Base-by-base conservation (phyloP, 495 filamentous ascomycete genomes). In the Xylaria cubensis region DNA sequence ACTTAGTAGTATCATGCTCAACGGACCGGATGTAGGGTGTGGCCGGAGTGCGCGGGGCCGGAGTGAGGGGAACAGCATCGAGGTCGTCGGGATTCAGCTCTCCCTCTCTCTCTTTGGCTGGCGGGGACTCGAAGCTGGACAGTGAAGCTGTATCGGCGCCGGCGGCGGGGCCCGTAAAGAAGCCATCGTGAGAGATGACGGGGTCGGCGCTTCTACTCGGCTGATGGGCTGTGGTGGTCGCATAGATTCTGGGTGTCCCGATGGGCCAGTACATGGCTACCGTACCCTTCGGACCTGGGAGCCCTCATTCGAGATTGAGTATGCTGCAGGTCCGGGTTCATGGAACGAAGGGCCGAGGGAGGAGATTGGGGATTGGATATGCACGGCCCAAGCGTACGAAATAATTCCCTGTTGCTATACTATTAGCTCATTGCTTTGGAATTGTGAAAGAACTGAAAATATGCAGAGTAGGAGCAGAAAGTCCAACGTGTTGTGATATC, bases 231-330 rank as follows among this genome's bases (percentile, higher is more conserved):
- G 77, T 87, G 81, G 77, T 85, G 69, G 91, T 91, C 80, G 92
- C 92, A 87, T 95, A 97, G 78, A 97, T 92, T 82, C 90, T 87
- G 72, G 95, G 94, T 73, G 94, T 93, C 81, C 94, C 94, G 83
- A 96, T 87, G 76, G 95, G 95, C 95, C 95, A 98, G 87, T 98
- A 98, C 95, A 98, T 98, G 87, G 88, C 87, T 89, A 75, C 74
- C 73, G 59, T 42, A 63, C 72, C 68, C 70, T 72, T 42, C 39
- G 73, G 74, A 72, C 74, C 46, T 68, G 69, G 70, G 73, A 76
- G 71, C 76, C 76, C 75, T 73, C 77, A 79, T 79, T 70, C 73
- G 77, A 72, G 53, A 17, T 64, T 51, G 36, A 19, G 48, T 4
- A 59, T 50, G 41, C 51, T 42, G 53, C 76, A 56, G 32, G 19